These are phyloP conservation scores for Daldinia eschscholtzii DNA, from an alignment of 2,329 filamentous ascomycete species.

Conservation along the genomic window DNA sequence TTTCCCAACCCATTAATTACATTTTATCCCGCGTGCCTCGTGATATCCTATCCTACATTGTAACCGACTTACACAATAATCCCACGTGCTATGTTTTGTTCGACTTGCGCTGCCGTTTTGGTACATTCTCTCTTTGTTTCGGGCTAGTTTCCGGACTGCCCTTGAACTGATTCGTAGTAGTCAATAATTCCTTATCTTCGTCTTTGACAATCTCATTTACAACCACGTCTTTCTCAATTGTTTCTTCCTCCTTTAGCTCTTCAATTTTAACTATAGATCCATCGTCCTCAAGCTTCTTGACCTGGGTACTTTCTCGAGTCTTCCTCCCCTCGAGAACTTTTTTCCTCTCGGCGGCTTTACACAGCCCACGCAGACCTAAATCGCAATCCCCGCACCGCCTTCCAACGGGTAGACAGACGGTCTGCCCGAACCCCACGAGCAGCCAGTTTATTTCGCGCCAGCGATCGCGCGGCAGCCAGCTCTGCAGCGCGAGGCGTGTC, in stretches of 20 bases:
- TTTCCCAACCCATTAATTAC: conserved; percentile 16
- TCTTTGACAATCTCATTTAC: conserved; percentile 30
- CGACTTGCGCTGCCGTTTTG: conserved; percentile 21
- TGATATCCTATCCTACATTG: conserved; percentile 20
- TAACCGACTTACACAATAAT: not conserved
- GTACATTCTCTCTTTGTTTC: conserved; percentile 12
- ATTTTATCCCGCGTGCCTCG: conserved; percentile 8
- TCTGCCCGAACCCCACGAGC: conserved; percentile 89
- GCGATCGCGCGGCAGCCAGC: conserved; percentile 84
- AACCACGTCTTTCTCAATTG: conserved; percentile 44
- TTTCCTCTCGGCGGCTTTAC: conserved; percentile 76
- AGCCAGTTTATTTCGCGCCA: conserved; percentile 95
- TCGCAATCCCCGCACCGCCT: conserved; percentile 88
- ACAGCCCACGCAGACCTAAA: conserved; percentile 80
- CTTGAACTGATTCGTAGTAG: conserved; percentile 8
- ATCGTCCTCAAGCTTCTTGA: conserved; percentile 40
- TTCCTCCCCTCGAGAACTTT: conserved; percentile 71
- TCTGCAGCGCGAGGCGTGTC: conserved; percentile 79
- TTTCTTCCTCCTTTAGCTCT: conserved; percentile 49
- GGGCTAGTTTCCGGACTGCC: conserved; percentile 9
- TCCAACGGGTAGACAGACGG: conserved; percentile 83
- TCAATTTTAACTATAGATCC: conserved; percentile 46
- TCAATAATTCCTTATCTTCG: conserved; percentile 8
- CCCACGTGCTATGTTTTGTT: conserved; percentile 18
- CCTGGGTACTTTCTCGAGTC: conserved; percentile 57